Evolutionary conservation across 306 rosid genomes (phyloP), one percentile per base, ranked within the genome.

Genomic region (Gillenia trifoliata): DNA sequence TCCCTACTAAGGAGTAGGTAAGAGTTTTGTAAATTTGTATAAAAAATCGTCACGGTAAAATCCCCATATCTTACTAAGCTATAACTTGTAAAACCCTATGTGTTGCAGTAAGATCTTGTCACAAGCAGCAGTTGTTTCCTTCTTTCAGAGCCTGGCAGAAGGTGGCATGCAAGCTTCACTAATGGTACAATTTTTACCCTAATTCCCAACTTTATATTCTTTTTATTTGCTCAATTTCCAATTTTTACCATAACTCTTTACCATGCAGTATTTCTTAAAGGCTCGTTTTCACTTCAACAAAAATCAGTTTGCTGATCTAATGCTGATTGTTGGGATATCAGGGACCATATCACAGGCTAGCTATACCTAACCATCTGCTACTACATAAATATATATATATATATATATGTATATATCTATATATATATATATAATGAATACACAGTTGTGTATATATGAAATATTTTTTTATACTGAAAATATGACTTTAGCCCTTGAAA

Each of bases 201-300:
- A 54, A n/a, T 41, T 30, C 17, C 64, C 33, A 28, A 52, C 10
- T 22, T 63, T 20, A 1, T 47, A 9, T 8, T 49, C 20, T 19
- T 13, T 66, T 63, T 16, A 31, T 6, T 47, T 43, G 49, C 60
- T 23, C n/a, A 16, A 63, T 3, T 11, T 4, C 20, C 23, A 12
- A 15, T n/a, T 22, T 54, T 54, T 13, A 3, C 5, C 5, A 15
- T 47, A 6, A 47, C 19, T 13, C 11, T 15, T 38, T 70, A 11
- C 29, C 34, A n/a, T 89, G 90, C 96, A 94, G 98, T 94, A 90
- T 66, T 92, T 72, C 85, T 79, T 91, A 43, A 94, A 87, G 89
- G 98, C 98, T 25, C 93, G 95, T 13, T 94, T 91, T 79, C 90
- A 86, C 59, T 94, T 83, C 87, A 77, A 72, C 77, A 94, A 90